A percentile compares a stretch with the other conserved stretches of the same genome.
These are phyloP conservation scores for Capsicum chinense DNA, from an alignment of 257 asterid genomes.

Conservation along the genomic window DNA sequence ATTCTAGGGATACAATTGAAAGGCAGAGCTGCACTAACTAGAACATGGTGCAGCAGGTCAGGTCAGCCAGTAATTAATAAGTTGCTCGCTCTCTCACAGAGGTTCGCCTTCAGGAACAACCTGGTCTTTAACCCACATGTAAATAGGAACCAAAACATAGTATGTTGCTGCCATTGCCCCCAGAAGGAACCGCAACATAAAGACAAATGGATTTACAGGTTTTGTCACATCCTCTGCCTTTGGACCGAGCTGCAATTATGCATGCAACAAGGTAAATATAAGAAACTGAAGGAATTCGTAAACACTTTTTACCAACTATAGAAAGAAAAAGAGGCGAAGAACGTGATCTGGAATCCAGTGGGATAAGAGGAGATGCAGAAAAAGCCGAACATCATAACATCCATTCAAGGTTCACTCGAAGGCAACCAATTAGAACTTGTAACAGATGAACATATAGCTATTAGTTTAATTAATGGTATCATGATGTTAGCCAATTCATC, in stretches of 20 bases:
- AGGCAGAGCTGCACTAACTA: neutral
- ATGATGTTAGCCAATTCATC: constrained; percentile 13
- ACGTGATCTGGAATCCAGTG: neutral
- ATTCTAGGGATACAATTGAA: neutral
- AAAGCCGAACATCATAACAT: neutral
- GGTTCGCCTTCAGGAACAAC: constrained; percentile 81
- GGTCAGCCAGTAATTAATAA: neutral
- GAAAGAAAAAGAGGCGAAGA: neutral
- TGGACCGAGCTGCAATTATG: constrained; percentile 75
- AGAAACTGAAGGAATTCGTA: neutral
- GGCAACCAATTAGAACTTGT: constrained; percentile 21
- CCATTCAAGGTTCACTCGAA: neutral
- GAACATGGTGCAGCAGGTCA: neutral
- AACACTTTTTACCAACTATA: neutral
- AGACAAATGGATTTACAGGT: constrained; percentile 69
- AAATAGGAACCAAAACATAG: constrained; percentile 83
- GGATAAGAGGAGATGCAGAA: neutral
- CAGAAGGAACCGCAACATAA: constrained; percentile 62
- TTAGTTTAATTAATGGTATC: neutral
- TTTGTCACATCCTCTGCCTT: constrained; percentile 76
- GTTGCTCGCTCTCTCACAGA: constrained; percentile 46
- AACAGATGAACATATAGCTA: neutral
- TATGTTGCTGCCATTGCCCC: constrained; percentile 82
- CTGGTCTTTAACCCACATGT: constrained; percentile 95
- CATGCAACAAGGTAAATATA: neutral